Percentiles rank a stretch among this genome's conserved stretches.
phyloP scores from a whole-genome alignment of 495 filamentous ascomycete species.

The Penicillium arizonense region DNA sequence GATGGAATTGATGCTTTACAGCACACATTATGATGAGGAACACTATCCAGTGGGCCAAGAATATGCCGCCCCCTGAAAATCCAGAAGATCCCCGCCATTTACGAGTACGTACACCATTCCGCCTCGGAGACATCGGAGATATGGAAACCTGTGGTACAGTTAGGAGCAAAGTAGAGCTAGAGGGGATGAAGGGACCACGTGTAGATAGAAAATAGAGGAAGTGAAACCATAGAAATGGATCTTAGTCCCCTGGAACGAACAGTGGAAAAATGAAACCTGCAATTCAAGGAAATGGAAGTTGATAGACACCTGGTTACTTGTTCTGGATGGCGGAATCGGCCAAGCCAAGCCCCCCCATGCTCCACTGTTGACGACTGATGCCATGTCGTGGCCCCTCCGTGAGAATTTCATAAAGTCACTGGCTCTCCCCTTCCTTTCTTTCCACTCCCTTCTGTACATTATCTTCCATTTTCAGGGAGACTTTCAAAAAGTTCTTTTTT shows the following conservation, averaged over 20 bases:
- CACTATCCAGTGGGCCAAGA: background rate
- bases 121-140: background rate
- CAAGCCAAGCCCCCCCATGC: conserved; percentile 20
- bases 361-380: conserved; percentile 30
- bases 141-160: background rate
- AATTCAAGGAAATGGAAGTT: too few species aligned
- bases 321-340: conserved; percentile 14
- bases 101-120: conserved; percentile 18
- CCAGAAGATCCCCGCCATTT: conserved; percentile 17
- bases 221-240: too few species aligned
- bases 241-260: too few species aligned
- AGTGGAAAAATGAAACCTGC: too few species aligned
- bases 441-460: conserved; percentile 7
- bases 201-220: too few species aligned
- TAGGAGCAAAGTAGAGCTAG: background rate
- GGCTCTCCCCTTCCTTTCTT: conserved; percentile 1
- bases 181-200: too few species aligned
- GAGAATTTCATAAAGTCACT: too few species aligned
- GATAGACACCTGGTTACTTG: conserved; percentile 11
- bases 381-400: background rate
- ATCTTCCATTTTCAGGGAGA: conserved; percentile 1
- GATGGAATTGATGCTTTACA: background rate
- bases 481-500: background rate
- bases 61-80: conserved; percentile 30
- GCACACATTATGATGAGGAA: background rate